A percentile compares a stretch with the other conserved stretches of the same genome.
These are phyloP conservation scores for Zygosaccharomyces pseudorouxii DNA, from an alignment of 805 yeast genomes.

Conservation along the genomic window DNA sequence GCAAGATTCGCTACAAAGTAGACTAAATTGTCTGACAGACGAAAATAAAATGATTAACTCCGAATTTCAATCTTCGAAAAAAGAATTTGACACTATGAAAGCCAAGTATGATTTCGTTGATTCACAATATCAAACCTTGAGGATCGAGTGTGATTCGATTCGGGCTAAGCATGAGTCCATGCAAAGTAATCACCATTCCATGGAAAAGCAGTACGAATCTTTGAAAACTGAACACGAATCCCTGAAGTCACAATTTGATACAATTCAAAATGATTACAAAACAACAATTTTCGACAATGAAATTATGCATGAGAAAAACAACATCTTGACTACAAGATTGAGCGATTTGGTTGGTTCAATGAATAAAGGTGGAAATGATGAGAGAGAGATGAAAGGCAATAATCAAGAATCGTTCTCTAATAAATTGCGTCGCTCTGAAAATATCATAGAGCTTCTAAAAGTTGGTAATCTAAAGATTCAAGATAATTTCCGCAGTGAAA, in stretches of 20 bases:
- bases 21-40: neutral
- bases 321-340: conserved; percentile 8
- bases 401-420: conserved; percentile 9
- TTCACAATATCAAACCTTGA: neutral
- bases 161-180: neutral
- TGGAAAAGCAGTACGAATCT: neutral
- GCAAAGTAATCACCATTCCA: neutral
- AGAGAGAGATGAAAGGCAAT: conserved; percentile 7
- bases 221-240: neutral
- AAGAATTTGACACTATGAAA: neutral
- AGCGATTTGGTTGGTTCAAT: conserved; percentile 11
- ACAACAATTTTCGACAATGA: conserved; percentile 12
- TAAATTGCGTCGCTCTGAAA: conserved; percentile 11
- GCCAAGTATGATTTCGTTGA: neutral
- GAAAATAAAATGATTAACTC: conserved; percentile 2
- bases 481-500: conserved; percentile 24
- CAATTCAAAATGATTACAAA: conserved; percentile 4
- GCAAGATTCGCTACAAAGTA: neutral
- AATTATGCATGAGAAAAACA: conserved; percentile 15
- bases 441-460: conserved; percentile 14
- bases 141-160: neutral
- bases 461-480: conserved; percentile 19
- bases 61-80: conserved; percentile 4
- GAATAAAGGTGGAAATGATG: conserved; percentile 10
- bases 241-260: neutral